These are phyloP conservation scores for Phaseolus lunatus DNA, from an alignment of 306 rosid genomes.

Conservation along the genomic window DNA sequence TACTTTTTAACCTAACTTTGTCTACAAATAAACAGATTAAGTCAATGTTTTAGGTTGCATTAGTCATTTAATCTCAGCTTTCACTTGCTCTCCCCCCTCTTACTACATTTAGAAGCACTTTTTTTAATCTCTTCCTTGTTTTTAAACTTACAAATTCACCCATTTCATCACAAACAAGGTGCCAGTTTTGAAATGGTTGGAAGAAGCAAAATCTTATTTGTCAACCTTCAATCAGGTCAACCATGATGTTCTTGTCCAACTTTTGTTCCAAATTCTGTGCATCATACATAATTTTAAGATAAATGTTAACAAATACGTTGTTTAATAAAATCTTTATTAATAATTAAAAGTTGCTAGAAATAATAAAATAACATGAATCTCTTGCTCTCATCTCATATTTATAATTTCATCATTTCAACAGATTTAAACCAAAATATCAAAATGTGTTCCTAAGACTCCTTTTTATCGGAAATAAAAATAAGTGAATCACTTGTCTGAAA, in stretches of 20 bases:
- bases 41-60: background rate
- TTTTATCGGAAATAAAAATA: too few species aligned
- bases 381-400: background rate
- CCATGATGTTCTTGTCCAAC: slow-evolving; percentile 16
- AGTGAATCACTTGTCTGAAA: too few species aligned
- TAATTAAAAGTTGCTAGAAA: background rate
- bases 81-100: too few species aligned
- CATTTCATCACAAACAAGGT: background rate
- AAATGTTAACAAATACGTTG: background rate
- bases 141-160: background rate
- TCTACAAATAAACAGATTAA: too few species aligned
- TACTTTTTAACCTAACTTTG: background rate
- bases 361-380: too few species aligned
- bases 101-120: background rate
- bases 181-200: background rate
- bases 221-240: slow-evolving; percentile 34
- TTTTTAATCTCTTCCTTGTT: background rate
- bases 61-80: too few species aligned
- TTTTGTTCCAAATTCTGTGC: slow-evolving; percentile 25
- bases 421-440: too few species aligned
- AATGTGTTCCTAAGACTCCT: too few species aligned
- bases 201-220: slow-evolving; percentile 37
- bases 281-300: background rate
- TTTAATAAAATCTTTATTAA: background rate
- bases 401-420: too few species aligned